Evolutionary conservation across 495 filamentous ascomycete genomes (phyloP).

Genomic region (Neurospora sp.): DNA sequence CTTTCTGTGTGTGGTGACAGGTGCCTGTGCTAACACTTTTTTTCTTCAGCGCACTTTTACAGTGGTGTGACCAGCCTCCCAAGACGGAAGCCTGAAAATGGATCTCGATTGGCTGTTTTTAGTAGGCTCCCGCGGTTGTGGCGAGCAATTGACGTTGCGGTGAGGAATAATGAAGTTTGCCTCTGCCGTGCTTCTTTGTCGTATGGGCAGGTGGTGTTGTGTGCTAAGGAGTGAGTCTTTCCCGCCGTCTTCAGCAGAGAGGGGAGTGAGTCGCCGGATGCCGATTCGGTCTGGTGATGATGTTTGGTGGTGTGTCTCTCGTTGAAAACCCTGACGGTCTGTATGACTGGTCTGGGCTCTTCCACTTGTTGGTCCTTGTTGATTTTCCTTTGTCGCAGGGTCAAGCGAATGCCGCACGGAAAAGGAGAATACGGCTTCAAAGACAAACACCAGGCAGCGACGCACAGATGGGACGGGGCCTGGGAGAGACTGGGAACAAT

Average conservation of each 20-base stretch:
- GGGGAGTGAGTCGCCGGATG: not conserved
- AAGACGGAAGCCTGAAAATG: slow-evolving; percentile 30
- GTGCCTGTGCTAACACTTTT: not conserved
- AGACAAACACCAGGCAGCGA: not conserved
- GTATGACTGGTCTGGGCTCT: not conserved
- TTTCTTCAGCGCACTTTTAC: not conserved
- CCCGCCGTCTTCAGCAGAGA: not conserved
- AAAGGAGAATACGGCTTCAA: not conserved
- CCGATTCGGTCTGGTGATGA: not conserved
- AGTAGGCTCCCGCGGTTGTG: not conserved
- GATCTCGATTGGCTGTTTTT: slow-evolving; percentile 8
- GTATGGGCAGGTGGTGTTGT: not conserved
- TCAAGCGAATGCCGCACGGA: not conserved
- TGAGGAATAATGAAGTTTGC: not conserved
- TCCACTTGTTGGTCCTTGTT: not conserved
- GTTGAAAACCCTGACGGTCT: not conserved
- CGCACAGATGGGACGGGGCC: not conserved
- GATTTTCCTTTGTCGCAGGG: not conserved
- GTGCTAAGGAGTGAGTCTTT: not conserved
- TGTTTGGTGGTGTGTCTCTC: slow-evolving; percentile 4
- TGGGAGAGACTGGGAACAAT: not conserved
- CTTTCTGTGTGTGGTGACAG: not conserved
- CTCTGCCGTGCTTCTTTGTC: not conserved
- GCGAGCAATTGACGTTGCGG: not conserved
- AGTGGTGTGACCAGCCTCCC: slow-evolving; percentile 21